Evolutionary conservation across 2,329 filamentous ascomycete species (phyloP), one percentile per base, ranked within the genome.

Genomic region (Drechmeria coniospora): DNA sequence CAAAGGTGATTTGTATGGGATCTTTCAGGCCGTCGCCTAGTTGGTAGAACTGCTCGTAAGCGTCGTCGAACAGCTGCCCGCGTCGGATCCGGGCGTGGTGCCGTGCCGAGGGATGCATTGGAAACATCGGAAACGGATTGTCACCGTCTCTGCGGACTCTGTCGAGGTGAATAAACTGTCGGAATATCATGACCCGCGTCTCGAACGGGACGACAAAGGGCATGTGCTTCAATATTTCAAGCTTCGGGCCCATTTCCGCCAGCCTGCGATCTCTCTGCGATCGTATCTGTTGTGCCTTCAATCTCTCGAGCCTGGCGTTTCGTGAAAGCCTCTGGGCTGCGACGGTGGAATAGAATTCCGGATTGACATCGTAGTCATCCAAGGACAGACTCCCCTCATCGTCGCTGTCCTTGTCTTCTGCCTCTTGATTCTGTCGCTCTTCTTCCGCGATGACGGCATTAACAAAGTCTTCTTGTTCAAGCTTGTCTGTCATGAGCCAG

Each of bases 151-250:
- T 44, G 16, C 42, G 43, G 7, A 13, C 15, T 15, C 42, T 42
- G 51, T 98, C 90, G 4, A 86, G 61, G 17, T 70, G 56, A n/a
- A 95, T 80, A 42, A 95, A 95, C 44, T 93, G 74, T 17, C 86
- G 73, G 51, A 98, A 95, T 15, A 95, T 87, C 46, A 84, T 74
- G 4, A 98, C 90, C 25, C 90, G 66, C 0, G 81, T 90, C 21
- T 81, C 73, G 42, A 98, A 98, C 0, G 87, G 90, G 24, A 98
- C 90, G 39, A 87, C 80, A 48, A 95, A 98, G 0, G 90, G 90
- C 75, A 98, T 92, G 44, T 95, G 92, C 39, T 90, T 78, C 27
- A 98, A 55, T 5, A 98, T 80, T 45, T 94, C 86, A 8, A 94
- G 61, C 39, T 87, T 77, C 1, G 90, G 87, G 1, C 79, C 82